Percentiles rank a stretch among this genome's conserved stretches.
These are phyloP conservation scores for Dendrobium officinale DNA, from an alignment of 106 monocot species.

Conservation along the genomic window DNA sequence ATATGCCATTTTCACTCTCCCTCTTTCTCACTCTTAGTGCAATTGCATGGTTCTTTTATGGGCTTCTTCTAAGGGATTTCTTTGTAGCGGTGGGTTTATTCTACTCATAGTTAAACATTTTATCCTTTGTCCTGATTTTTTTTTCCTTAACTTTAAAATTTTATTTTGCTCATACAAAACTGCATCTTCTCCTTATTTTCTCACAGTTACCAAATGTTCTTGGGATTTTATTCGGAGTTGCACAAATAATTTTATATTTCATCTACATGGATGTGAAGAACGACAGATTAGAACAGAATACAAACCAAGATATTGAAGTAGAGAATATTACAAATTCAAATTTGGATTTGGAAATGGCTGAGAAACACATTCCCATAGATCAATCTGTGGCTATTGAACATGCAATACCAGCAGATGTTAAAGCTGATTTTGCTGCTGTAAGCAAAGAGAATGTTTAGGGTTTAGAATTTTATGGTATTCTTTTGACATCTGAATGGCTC, in stretches of 20 bases:
- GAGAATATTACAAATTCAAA: background rate
- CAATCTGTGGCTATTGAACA: background rate
- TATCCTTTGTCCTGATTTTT: background rate
- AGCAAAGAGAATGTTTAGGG: background rate
- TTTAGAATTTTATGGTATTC: background rate
- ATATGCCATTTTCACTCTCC: constrained; percentile 73
- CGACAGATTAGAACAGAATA: background rate
- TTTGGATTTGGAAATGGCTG: background rate
- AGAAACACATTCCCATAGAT: background rate
- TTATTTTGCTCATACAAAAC: background rate
- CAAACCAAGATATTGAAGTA: background rate
- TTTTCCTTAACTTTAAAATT: background rate
- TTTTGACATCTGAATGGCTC: background rate
- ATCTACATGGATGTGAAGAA: constrained; percentile 29
- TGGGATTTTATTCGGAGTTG: constrained; percentile 52
- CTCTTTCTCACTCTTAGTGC: constrained; percentile 67
- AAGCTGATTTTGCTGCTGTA: background rate
- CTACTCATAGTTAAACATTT: background rate
- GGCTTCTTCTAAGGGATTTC: constrained; percentile 37
- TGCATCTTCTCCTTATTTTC: background rate
- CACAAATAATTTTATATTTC: constrained; percentile 54
- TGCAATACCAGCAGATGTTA: background rate
- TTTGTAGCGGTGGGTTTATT: constrained; percentile 37
- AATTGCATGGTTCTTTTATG: constrained; percentile 62
- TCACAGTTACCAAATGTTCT: constrained; percentile 56